Evolutionary conservation across 805 yeast genomes (phyloP).

Genomic region (Starmerella bacillaris): DNA sequence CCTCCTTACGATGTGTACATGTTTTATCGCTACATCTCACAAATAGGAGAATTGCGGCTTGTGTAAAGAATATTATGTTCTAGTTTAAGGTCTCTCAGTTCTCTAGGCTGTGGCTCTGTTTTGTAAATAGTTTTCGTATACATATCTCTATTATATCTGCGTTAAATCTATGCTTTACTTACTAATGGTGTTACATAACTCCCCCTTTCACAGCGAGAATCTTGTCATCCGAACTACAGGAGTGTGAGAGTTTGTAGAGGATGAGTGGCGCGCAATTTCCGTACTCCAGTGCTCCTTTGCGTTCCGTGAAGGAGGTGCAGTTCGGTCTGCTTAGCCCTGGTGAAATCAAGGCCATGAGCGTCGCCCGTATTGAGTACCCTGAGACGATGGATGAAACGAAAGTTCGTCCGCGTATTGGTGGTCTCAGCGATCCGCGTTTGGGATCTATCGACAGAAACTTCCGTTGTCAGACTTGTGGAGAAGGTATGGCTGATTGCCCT

Average conservation of each 20-base stretch:
- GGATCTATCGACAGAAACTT: constrained; percentile 95
- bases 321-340: constrained; percentile 96
- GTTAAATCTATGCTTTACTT: too few species aligned
- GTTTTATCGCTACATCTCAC: too few species aligned
- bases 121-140: too few species aligned
- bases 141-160: too few species aligned
- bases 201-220: neutral
- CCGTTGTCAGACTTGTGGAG: constrained; percentile 98
- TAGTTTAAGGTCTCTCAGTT: too few species aligned
- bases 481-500: constrained; percentile 97
- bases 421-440: constrained; percentile 87
- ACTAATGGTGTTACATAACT: constrained; percentile 1
- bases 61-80: too few species aligned
- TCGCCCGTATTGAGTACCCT: constrained; percentile 93
- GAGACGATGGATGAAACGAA: constrained; percentile 99
- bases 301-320: constrained; percentile 94
- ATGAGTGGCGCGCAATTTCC: constrained; percentile 43
- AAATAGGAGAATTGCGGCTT: too few species aligned
- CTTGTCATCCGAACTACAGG: constrained; percentile 1
- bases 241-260: too few species aligned
- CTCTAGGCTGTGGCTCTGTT: too few species aligned
- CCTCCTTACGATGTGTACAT: too few species aligned
- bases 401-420: constrained; percentile 88
- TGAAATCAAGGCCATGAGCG: constrained; percentile 91
- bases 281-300: constrained; percentile 94